These are phyloP conservation scores for Mycena sp. DNA, from an alignment of 1,284 basidiomycete species.

Conservation along the genomic window DNA sequence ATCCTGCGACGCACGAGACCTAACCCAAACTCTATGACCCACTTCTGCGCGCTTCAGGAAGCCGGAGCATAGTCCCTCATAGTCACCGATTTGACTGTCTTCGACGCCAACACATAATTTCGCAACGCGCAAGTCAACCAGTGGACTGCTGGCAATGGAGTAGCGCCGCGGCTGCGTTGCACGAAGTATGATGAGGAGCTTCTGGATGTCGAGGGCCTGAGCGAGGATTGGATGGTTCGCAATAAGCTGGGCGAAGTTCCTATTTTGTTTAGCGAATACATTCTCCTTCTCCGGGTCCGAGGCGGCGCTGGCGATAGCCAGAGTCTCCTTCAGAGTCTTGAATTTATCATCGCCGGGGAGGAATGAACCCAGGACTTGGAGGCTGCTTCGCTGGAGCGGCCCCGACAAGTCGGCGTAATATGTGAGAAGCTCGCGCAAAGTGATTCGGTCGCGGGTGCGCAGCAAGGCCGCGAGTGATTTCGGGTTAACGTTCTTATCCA, in stretches of 20 bases:
- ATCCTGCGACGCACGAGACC: conserved; percentile 18
- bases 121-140: conserved; percentile 18
- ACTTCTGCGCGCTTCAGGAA: conserved; percentile 24
- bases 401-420: conserved; percentile 31
- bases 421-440: conserved; percentile 28
- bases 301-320: conserved; percentile 12
- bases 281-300: neutral
- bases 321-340: conserved; percentile 10
- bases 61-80: conserved; percentile 29
- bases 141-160: conserved; percentile 31
- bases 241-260: conserved; percentile 27
- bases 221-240: conserved; percentile 26
- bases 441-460: conserved; percentile 21
- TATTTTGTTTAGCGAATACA: conserved; percentile 22
- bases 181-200: conserved; percentile 26
- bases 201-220: conserved; percentile 19
- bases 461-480: conserved; percentile 22
- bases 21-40: conserved; percentile 28
- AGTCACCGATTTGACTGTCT: conserved; percentile 22
- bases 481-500: conserved; percentile 20
- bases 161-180: conserved; percentile 29
- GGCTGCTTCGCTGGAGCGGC: conserved; percentile 26
- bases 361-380: conserved; percentile 22
- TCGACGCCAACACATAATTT: conserved; percentile 31
- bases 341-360: conserved; percentile 25